Evolutionary conservation across 2,329 filamentous ascomycete genomes (phyloP), one percentile per base, ranked within the genome.

Genomic region (Ilyonectria destructans): DNA sequence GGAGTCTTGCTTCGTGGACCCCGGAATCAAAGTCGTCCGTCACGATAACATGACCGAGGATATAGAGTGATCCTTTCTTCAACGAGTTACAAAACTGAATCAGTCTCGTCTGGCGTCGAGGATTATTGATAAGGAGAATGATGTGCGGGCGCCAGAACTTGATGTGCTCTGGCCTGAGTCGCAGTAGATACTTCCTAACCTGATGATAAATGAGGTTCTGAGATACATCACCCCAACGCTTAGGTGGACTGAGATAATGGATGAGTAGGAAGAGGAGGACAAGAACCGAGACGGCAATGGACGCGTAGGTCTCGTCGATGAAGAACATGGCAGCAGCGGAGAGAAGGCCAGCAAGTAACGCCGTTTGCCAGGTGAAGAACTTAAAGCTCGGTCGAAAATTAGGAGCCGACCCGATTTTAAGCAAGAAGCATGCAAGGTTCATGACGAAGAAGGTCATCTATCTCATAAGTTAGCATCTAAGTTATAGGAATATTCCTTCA

Each of bases 71-170:
- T 0, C 94, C 95, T 76, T 97, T 97, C 79, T 97, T 97, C 78
- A 97, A 83, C 0, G 93, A 95, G 79, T 97, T 97, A 81, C 94
- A 97, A 74, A 97, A 97, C 67, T 95, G 93, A 2, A 97, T 96
- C 46, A 97, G 87, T 48, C 93, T 91, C 60, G 93, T 94, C 77
- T 96, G 93, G 6, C 88, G 88, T n/a, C 94, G 88, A 4, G 94
- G 92, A 74, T 96, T 90, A 77, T 96, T 96, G 71, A 96, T 90
- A 60, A 97, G 88, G 0, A 97, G 85, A 55, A 97, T 88, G 49
- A 97, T 95, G 71, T 97, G 94, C 0, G 94, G 94, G 58, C 94
- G 88, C 94, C 95, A 97, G 78, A 97, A 97, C 77, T 97, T 97
- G 80, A 97, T 95, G 77, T 97, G 94, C 75, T 97, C 94, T 40